Conservation (phyloP, 2,329 filamentous ascomycete species). For the Penicillium sp. region DNA sequence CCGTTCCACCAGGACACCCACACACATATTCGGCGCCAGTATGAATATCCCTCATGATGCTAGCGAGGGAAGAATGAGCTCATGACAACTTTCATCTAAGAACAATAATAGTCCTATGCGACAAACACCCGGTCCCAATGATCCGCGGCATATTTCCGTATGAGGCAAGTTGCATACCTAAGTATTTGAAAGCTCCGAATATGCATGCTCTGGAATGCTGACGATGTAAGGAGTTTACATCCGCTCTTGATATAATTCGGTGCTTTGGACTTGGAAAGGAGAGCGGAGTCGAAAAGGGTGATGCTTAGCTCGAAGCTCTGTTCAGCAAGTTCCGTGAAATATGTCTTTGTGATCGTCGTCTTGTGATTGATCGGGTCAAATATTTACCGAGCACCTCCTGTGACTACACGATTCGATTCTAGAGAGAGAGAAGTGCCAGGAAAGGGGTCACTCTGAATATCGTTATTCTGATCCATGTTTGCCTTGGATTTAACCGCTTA, state of each 20-base stretch:
- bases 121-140: neutral
- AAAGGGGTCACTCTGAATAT: neutral
- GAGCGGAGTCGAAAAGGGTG: neutral
- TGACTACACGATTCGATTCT: neutral
- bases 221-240: slow-evolving; percentile 1
- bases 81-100: neutral
- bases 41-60: neutral
- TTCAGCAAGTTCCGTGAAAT: neutral
- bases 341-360: neutral
- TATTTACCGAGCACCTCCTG: neutral
- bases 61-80: neutral
- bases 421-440: neutral
- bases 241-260: neutral
- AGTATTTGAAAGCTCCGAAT: slow-evolving; percentile 14
- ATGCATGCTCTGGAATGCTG: slow-evolving; percentile 8
- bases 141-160: slow-evolving; percentile 5
- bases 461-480: neutral
- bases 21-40: neutral
- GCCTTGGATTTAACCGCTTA: neutral
- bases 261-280: neutral
- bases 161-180: slow-evolving; percentile 10
- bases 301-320: neutral
- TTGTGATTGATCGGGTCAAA: neutral
- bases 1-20: neutral
- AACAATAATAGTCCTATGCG: neutral